A percentile compares a stretch with the other conserved stretches of the same genome.
phyloP scores from a whole-genome alignment of 208 protist species.

The Endotrypanum monterogeii region DNA sequence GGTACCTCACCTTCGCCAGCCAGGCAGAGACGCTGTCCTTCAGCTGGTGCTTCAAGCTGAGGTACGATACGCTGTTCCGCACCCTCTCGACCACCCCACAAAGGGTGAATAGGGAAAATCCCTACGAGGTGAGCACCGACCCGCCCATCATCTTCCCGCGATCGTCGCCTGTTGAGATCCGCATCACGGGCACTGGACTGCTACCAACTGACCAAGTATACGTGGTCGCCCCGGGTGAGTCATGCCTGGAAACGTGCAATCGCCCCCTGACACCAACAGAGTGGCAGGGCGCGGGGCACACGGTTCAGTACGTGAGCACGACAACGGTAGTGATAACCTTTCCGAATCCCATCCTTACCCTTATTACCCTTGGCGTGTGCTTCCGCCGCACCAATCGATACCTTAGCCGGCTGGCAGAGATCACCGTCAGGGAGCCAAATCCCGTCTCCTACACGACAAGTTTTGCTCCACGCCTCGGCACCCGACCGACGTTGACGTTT shows the following conservation, averaged over 20 bases:
- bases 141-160: slow-evolving; percentile 61
- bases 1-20: slow-evolving; percentile 58
- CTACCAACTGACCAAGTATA: slow-evolving; percentile 56
- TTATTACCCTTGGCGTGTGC: slow-evolving; percentile 69
- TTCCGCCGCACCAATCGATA: slow-evolving; percentile 68
- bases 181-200: slow-evolving; percentile 55
- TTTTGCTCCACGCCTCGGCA: slow-evolving; percentile 82
- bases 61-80: slow-evolving; percentile 50
- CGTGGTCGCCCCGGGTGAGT: slow-evolving; percentile 45
- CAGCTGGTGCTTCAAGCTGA: slow-evolving; percentile 70
- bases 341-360: slow-evolving; percentile 29
- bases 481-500: slow-evolving; percentile 75
- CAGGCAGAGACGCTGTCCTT: slow-evolving; percentile 36
- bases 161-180: slow-evolving; percentile 45
- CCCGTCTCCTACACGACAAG: slow-evolving; percentile 65
- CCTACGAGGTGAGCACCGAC: slow-evolving; percentile 36
- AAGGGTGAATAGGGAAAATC: slow-evolving; percentile 53
- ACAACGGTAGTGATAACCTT: slow-evolving; percentile 56
- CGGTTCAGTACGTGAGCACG: slow-evolving; percentile 40
- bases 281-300: slow-evolving; percentile 47
- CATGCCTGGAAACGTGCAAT: slow-evolving; percentile 80
- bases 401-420: slow-evolving; percentile 54
- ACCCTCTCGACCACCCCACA: slow-evolving; percentile 30
- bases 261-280: slow-evolving; percentile 42
- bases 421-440: slow-evolving; percentile 66